A percentile compares a stretch with the other conserved stretches of the same genome.
Conservation (phyloP, 768 basidiomycete species). For the Lactarius akahatsu region DNA sequence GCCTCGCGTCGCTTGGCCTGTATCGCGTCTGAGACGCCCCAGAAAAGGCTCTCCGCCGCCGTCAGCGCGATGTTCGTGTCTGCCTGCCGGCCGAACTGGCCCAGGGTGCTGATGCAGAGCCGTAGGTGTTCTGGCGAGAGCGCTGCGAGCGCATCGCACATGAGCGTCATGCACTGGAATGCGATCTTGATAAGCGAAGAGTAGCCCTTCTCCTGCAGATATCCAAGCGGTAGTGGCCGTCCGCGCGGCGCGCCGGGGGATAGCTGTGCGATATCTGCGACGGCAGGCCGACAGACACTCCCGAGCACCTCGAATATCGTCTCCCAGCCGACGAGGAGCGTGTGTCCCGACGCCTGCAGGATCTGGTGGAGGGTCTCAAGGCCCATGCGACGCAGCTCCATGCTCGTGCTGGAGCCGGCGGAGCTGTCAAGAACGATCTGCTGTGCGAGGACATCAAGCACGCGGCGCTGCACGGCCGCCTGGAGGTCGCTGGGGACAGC, state of each 20-base stretch:
- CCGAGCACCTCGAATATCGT: conserved; percentile 89
- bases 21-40: conserved; percentile 95
- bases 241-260: conserved; percentile 29
- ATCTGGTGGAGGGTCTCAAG: conserved; percentile 89
- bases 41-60: conserved; percentile 87
- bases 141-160: conserved; percentile 87
- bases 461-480: conserved; percentile 71
- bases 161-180: conserved; percentile 89
- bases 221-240: conserved; percentile 46
- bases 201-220: conserved; percentile 66
- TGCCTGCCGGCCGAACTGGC: conserved; percentile 86
- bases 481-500: conserved; percentile 57
- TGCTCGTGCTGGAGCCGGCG: conserved; percentile 45
- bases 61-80: conserved; percentile 97
- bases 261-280: conserved; percentile 35
- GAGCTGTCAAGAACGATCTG: conserved; percentile 58
- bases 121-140: conserved; percentile 80
- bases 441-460: conserved; percentile 79
- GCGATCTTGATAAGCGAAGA: conserved; percentile 83
- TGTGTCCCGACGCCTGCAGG: conserved; percentile 88
- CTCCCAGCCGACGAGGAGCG: conserved; percentile 90
- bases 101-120: conserved; percentile 86
- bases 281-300: conserved; percentile 74
- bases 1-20: conserved; percentile 73
- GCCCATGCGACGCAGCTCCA: conserved; percentile 86